Percentiles rank a stretch among this genome's conserved stretches.
Conservation (phyloP, 2,329 filamentous ascomycete genomes). For the Sclerotinia subarctica region DNA sequence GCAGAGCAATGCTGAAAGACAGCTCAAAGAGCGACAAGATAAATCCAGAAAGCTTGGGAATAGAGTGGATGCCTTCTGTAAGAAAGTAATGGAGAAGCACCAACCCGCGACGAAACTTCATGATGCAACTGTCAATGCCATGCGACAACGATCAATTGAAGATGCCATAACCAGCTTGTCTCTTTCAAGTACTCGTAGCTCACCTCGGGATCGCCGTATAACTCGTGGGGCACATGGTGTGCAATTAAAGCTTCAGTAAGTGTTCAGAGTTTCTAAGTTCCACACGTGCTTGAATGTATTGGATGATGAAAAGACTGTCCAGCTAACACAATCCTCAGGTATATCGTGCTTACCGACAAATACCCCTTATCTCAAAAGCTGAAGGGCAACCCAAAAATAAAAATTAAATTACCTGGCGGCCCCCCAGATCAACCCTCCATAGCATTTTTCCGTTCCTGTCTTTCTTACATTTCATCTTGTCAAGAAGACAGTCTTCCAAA, state of each 20-base stretch:
- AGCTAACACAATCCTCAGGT: conserved; percentile 15
- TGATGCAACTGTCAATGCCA: conserved; percentile 38
- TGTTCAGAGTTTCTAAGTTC: background rate
- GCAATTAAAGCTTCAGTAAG: conserved; percentile 34
- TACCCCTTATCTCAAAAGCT: conserved; percentile 31
- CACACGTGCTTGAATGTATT: background rate
- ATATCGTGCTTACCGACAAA: conserved; percentile 33
- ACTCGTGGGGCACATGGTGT: conserved; percentile 35
- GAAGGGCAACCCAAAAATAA: conserved; percentile 15
- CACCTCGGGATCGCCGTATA: conserved; percentile 36
- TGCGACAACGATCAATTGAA: conserved; percentile 20
- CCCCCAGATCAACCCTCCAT: conserved; percentile 19
- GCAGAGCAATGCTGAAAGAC: background rate
- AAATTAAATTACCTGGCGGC: conserved; percentile 25
- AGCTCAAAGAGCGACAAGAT: conserved; percentile 26
- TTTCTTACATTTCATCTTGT: conserved; percentile 37
- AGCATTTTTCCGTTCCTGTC: conserved; percentile 36
- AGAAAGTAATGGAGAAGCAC: conserved; percentile 35
- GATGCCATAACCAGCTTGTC: background rate
- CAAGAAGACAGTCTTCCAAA: conserved; percentile 39
- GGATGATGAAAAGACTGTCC: background rate
- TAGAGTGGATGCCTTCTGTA: conserved; percentile 29
- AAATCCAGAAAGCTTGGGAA: conserved; percentile 27
- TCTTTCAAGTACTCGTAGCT: conserved; percentile 7
- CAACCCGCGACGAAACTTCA: conserved; percentile 42